phyloP scores from a whole-genome alignment of 2,329 filamentous ascomycete genomes.

The Xylariaceae sp. region DNA sequence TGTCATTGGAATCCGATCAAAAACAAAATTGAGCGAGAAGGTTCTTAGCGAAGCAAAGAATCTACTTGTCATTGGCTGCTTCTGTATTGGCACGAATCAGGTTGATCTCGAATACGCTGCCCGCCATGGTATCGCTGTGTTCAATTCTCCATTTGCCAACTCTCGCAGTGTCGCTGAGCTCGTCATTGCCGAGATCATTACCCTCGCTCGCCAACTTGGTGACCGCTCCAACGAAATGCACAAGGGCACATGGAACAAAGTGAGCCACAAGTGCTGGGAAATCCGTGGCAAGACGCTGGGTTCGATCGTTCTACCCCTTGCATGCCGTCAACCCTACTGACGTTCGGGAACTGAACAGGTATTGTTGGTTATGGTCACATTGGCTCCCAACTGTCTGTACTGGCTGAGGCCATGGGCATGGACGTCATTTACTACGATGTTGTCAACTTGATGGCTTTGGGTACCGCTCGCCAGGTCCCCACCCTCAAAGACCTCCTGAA shows the following conservation, averaged over 20 bases:
- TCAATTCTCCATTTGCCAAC: conserved; percentile 99
- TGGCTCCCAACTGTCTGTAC: conserved; percentile 88
- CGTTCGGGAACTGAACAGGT: conserved; percentile 42
- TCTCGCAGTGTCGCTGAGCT: conserved; percentile 95
- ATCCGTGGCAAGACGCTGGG: conserved; percentile 95
- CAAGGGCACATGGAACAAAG: conserved; percentile 95
- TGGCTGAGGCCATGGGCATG: conserved; percentile 98
- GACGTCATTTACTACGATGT: conserved; percentile 96
- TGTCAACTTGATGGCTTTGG: conserved; percentile 89
- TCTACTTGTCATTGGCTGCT: conserved; percentile 92
- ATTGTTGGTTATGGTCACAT: conserved; percentile 98
- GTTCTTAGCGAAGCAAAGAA: conserved; percentile 89
- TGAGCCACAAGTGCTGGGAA: conserved; percentile 95
- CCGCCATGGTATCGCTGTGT: conserved; percentile 85
- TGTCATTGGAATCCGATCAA: conserved; percentile 96
- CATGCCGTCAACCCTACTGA: not conserved
- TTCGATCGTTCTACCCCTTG: conserved; percentile 33
- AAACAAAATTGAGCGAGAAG: conserved; percentile 87
- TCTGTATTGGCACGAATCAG: conserved; percentile 98
- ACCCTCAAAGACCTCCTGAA: conserved; percentile 73
- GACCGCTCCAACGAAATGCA: conserved; percentile 96
- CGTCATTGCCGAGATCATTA: conserved; percentile 91
- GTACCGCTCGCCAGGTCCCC: conserved; percentile 79
- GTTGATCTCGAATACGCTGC: conserved; percentile 84
- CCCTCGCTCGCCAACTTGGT: conserved; percentile 84